phyloP scores from a whole-genome alignment of 352 stramenopile species.

The Thraustochytrium sp. region DNA sequence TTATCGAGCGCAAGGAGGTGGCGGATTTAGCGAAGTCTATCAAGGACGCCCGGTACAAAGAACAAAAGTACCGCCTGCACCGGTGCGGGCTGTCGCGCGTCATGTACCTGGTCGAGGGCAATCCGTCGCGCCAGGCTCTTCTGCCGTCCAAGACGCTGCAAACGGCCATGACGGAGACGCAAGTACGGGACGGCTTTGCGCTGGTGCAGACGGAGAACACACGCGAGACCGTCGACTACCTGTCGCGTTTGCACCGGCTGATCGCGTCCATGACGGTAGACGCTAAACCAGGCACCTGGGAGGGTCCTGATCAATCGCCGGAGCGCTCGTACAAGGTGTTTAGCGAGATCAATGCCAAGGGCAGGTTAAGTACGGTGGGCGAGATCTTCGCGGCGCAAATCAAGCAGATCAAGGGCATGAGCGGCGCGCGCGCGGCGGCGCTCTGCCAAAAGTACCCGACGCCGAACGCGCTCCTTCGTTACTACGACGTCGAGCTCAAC shows the following conservation, averaged over 20 bases:
- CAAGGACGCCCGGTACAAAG: slow-evolving; percentile 50
- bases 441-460: slow-evolving; percentile 25
- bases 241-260: slow-evolving; percentile 44
- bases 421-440: neutral
- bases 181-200: slow-evolving; percentile 47
- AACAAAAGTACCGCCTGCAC: slow-evolving; percentile 51
- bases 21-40: slow-evolving; percentile 50
- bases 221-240: slow-evolving; percentile 44
- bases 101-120: slow-evolving; percentile 53
- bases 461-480: neutral
- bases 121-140: slow-evolving; percentile 32
- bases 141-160: slow-evolving; percentile 44
- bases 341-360: neutral
- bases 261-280: neutral
- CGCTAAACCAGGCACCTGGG: neutral
- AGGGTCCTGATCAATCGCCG: neutral
- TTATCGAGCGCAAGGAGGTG: slow-evolving; percentile 51
- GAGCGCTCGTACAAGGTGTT: slow-evolving; percentile 2
- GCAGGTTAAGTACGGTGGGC: neutral
- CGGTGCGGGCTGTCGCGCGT: slow-evolving; percentile 44
- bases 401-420: slow-evolving; percentile 38
- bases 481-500: neutral
- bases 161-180: slow-evolving; percentile 48
- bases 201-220: slow-evolving; percentile 45
- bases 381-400: slow-evolving; percentile 42